A percentile compares a stretch with the other conserved stretches of the same genome.
Conservation (phyloP, 768 basidiomycete genomes). For the Mycena sanguinolenta region DNA sequence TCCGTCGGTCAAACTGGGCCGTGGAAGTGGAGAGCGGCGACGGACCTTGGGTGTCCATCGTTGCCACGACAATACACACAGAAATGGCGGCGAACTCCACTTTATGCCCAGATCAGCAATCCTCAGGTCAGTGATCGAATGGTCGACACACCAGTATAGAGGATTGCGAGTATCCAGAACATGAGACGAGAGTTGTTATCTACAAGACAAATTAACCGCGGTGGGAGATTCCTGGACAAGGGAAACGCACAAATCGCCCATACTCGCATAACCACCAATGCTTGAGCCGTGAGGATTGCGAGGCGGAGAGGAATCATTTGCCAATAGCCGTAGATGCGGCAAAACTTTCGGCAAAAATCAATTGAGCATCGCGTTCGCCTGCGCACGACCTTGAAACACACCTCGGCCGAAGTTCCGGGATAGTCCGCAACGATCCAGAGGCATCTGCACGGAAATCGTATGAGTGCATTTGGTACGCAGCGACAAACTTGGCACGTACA, state of each 20-base stretch:
- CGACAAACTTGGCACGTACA: not conserved
- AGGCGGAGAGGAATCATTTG: slow-evolving; percentile 23
- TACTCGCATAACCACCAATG: slow-evolving; percentile 18
- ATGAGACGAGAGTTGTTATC: slow-evolving; percentile 32
- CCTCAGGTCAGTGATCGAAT: too few species aligned
- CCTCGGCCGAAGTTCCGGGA: not conserved
- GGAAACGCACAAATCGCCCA: slow-evolving; percentile 17
- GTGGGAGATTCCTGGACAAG: not conserved
- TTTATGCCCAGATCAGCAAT: too few species aligned
- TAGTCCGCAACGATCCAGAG: slow-evolving; percentile 17
- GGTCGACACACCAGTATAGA: slow-evolving; percentile 9
- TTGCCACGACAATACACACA: slow-evolving; percentile 14
- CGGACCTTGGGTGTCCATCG: slow-evolving; percentile 21
- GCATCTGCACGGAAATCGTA: not conserved
- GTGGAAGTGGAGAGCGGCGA: not conserved
- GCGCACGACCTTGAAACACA: not conserved
- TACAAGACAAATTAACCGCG: not conserved
- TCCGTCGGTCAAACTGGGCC: not conserved
- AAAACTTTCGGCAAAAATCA: slow-evolving; percentile 4
- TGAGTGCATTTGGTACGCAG: not conserved
- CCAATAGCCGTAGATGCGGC: slow-evolving; percentile 11
- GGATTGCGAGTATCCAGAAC: slow-evolving; percentile 18
- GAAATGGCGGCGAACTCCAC: slow-evolving; percentile 21
- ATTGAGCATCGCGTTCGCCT: not conserved
- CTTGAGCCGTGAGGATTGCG: slow-evolving; percentile 20